Base-by-base conservation (phyloP, 768 basidiomycete species). In the Boletus fagicola region DNA sequence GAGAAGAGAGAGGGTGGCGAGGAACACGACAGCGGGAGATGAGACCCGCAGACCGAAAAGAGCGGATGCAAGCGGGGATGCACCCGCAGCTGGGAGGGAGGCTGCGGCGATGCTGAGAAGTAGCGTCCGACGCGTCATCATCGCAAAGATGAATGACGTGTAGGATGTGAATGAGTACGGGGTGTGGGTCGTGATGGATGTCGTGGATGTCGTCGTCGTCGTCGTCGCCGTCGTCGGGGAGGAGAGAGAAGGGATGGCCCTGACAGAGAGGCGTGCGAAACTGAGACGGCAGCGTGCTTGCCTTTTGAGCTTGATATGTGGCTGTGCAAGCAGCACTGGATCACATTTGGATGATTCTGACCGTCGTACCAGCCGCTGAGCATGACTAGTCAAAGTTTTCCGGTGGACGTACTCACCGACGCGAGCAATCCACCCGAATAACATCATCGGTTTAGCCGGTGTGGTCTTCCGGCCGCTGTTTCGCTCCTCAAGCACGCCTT, bases 11-110 rank as follows among this genome's bases (percentile, higher is more conserved):
- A 89, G 65, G 28, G 85, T 76, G 22, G 84, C 71, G 52, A 90
- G 73, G 54, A 87, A 71, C 36, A 90, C 81, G 58, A 89, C 68
- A 54, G 82, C 75, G 42, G 91, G 90, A 40, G 88, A 89, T 36
- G 87, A 70, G 59, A 89, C 73, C 61, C 89, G 82, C 50, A 88
- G 72, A 56, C 78, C 72, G 60, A 85, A 80, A 56, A 86, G 75
- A 50, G 84, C 75, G 40, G 65, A 66, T 36, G 60, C 69, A 22
- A 61, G 46, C 0, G 54, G 52, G 22, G 68, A 63, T 64, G 61
- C 55, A 58, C 63, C 66, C 62, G 45, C 62, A 51, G 62, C 60
- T 7, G 65, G 67, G 16, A 71, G 51, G 2, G 62, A 56, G 31
- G 69, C 67, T 44, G 60, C 61, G 24, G 65, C 61, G 53, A 69